Base-by-base conservation (phyloP, 257 asterid species). In the Primulina eburnea region DNA sequence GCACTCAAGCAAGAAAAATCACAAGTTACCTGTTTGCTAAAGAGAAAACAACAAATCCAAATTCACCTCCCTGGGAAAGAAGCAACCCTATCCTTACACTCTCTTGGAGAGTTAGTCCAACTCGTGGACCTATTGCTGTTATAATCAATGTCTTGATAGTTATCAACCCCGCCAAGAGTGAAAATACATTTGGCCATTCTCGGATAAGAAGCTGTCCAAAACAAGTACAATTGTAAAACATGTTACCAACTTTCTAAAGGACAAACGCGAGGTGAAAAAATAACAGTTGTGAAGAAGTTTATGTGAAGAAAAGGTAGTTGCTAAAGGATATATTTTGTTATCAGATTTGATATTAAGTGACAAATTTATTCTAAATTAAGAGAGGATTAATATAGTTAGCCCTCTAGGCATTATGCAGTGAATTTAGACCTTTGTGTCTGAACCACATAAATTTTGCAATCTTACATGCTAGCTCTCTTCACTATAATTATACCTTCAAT, bases 21-120 rank as follows among this genome's bases (percentile, higher is more conserved):
- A 70, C 10, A 71, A 53, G 68, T 72, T 53, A 86, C 99, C 99
- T 85, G 91, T 91, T 94, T 64, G 99, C 99, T 75, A 94, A 71
- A 28, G 99, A 94, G 73, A 94, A 94, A 50, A 94, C 97, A 0
- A 94, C 99, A 75, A 94, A 94, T 66, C 88, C 99, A 75, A 94
- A 94, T 82, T 94, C 99, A 29, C 99, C 99, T 52, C 99, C 99
- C 79, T 94, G 99, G 59, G 99, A 94, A 69, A 94, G 96, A 79
- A 94, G 99, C 71, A 90, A 83, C 17, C 99, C 99, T 69, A 94
- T 89, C 84, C 99, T 79, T 75, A 94, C 71, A 73, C 99, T 94
- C 89, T 94, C 99, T 81, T 79, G 86, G 75, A 91, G 87, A 77
- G 85, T 82, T 52, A 94, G 83, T 68, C 97, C 99, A 53, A 94